These are phyloP conservation scores for Termitomyces sp. DNA, from an alignment of 768 basidiomycete genomes.

Conservation along the genomic window DNA sequence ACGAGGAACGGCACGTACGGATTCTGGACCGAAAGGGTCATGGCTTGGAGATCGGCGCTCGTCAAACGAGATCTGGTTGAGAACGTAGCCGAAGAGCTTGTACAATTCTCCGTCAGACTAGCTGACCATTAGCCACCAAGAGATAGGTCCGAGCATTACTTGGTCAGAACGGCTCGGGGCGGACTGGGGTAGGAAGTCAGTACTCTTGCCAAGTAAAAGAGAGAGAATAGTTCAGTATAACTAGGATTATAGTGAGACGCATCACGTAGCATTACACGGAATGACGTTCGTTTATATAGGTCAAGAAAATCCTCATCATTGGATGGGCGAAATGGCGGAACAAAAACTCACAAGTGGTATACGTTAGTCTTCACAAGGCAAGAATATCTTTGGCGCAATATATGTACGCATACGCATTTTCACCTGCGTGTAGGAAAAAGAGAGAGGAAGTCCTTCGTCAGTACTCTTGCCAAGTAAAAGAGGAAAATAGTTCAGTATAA, in stretches of 20 bases:
- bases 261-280: conserved; percentile 21
- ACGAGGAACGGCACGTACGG: conserved; percentile 18
- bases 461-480: background rate
- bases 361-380: too few species aligned
- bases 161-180: too few species aligned
- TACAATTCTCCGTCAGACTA: conserved; percentile 18
- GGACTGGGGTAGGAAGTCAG: background rate
- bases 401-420: background rate
- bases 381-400: background rate
- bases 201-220: background rate
- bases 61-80: conserved; percentile 35
- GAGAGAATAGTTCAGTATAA: conserved; percentile 23
- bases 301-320: conserved; percentile 21
- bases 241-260: conserved; percentile 27
- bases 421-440: too few species aligned
- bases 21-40: conserved; percentile 40
- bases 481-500: conserved; percentile 23
- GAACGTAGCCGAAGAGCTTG: conserved; percentile 35
- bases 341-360: background rate
- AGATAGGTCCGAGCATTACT: too few species aligned
- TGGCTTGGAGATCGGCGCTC: conserved; percentile 32
- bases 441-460: too few species aligned
- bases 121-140: background rate
- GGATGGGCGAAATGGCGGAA: background rate
- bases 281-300: conserved; percentile 21